Base-by-base conservation (phyloP, 148 eudicot genomes). In the Nyssa sinensis region DNA sequence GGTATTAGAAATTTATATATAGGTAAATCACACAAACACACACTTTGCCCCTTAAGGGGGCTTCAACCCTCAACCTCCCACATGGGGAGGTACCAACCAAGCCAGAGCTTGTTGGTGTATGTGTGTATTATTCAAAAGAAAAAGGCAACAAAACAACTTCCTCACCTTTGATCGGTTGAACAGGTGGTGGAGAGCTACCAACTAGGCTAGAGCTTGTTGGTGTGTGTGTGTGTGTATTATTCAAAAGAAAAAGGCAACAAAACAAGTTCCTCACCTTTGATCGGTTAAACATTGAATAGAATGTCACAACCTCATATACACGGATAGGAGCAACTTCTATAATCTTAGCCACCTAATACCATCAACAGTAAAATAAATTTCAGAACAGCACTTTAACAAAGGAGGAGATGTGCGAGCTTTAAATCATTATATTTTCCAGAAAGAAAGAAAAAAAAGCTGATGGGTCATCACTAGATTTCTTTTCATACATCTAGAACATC, bases 321-420 rank as follows among this genome's bases (percentile, higher is more conserved):
- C 98, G 99, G 81, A 95, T 95, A n/a, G 99, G 99, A 82, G 99
- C 94, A 78, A 95, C 99, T 84, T 91, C 99, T 63, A 95, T 81
- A 51, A 95, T 78, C 77, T 91, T 93, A 41, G 99, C 99, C 72
- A 95, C 96, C 99, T 95, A 84, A n/a, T 57, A 73, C 11, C 71
- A 78, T 55, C 32, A 64, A 68, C 58, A 70, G 69, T 39, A 58
- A 24, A 47, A 55, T 57, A 37, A 28, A 49, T 70, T 27, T 61
- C 27, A 9, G 39, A 16, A 17, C 69, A 11, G 74, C 35, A 60
- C 12, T 35, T 7, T 29, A 62, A 41, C 19, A 29, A 17, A 37
- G 25, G 3, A 25, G 13, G 16, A 39, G 49, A 41, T 7, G 17
- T 34, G 21, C 32, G 44, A 17, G 30, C 44, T 21, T 5, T 32